phyloP scores from a whole-genome alignment of 2,329 filamentous ascomycete species.

The Talaromyces sp. region DNA sequence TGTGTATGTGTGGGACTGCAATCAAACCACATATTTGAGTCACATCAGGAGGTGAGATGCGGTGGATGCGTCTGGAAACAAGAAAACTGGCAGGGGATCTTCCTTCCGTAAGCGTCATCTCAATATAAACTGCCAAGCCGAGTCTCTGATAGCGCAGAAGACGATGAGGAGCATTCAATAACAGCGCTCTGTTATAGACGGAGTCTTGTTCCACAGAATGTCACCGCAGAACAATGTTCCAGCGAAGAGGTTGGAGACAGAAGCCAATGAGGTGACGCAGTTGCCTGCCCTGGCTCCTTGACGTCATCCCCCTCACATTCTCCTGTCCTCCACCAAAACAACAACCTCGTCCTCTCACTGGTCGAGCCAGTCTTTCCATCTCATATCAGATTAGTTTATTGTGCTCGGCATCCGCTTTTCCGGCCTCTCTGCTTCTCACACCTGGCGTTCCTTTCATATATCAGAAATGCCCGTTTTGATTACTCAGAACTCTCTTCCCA shows the following conservation, averaged over 20 bases:
- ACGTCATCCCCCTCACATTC: slow-evolving; percentile 1
- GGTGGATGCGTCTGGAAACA: neutral
- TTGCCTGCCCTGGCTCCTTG: neutral
- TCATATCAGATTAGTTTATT: no score
- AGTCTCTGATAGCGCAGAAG: neutral
- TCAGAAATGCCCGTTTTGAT: neutral
- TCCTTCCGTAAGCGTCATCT: neutral
- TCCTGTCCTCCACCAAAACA: neutral
- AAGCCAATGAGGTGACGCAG: neutral
- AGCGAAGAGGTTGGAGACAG: neutral
- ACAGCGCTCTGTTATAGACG: neutral
- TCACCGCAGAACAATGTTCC: neutral
- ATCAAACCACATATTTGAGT: neutral
- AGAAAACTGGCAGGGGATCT: neutral
- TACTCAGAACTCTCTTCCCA: neutral
- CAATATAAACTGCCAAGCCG: neutral
- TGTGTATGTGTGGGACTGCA: neutral
- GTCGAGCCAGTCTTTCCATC: no score
- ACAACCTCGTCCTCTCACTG: neutral
- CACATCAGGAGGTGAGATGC: neutral
- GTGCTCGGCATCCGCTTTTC: no score
- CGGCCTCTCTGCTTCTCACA: neutral
- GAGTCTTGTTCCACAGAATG: neutral
- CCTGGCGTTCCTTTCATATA: neutral
- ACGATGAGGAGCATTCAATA: neutral